Evolutionary conservation across 2,329 filamentous ascomycete species (phyloP), one percentile per base, ranked within the genome.

Genomic region (Fusarium proliferatum): DNA sequence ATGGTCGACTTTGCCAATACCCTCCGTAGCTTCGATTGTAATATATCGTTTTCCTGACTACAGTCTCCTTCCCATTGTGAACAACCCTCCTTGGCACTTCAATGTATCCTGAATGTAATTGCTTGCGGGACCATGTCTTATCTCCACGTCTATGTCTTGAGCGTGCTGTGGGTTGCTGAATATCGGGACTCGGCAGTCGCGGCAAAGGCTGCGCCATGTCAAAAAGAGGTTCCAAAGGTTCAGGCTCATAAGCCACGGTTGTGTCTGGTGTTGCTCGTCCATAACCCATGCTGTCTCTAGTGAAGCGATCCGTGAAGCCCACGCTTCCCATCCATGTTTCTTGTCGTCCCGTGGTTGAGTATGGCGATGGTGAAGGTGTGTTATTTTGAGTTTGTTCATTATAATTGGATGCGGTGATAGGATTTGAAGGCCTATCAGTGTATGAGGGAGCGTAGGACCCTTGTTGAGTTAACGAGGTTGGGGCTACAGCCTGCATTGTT

Each of bases 201-300:
- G 28, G 65, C 5, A 71, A 23, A 46, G 43, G 49, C 11, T 61
- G 51, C 0, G 46, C 17, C 3, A 28, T 46, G 3, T 61, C 57
- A 38, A 77, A 74, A 3, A 78, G 55, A 16, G 74, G 74, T 5
- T 77, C 76, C 10, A 77, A 19, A 13, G 70, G 74, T 2, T 67
- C 66, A 4, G 70, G 8, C 16, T 73, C 61, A 41, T 78, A 70
- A 4, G 12, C 19, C 4, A 21, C 17, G 2, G 13, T 4, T 1
- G 15, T 9, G 11, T 42, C 17, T 42, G 42, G 48, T 3, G 21
- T n/a, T 26, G 17, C 6, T 16, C 13, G 30, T 2, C 53, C 51
- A 28, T 76, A 45, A 3, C 74, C 63, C 61, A 77, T 66, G 3
- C 36, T 49, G 19, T 34, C 38, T 38, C 60, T 58, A 8, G 53